Conservation (phyloP, 345 rosid species). For the Pseudoturritis turrita region DNA sequence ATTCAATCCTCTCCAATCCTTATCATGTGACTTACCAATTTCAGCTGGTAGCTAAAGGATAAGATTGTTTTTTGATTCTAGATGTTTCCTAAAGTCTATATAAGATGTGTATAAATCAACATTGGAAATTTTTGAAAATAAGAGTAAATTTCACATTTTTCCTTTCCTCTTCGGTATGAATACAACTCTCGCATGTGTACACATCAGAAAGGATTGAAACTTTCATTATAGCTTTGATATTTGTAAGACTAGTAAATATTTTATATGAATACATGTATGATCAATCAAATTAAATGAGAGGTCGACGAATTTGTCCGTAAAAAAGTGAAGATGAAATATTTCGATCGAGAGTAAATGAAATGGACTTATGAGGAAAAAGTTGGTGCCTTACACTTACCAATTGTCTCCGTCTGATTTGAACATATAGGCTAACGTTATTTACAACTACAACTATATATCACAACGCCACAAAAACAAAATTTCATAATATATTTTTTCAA, state of each 20-base stretch:
- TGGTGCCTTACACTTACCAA: conserved; percentile 32
- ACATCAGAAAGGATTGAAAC: neutral
- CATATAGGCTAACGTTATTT: conserved; percentile 19
- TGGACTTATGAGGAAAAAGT: conserved; percentile 29
- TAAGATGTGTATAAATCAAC: too few species aligned
- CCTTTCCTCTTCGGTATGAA: too few species aligned
- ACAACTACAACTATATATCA: conserved; percentile 4
- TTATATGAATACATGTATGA: conserved; percentile 1
- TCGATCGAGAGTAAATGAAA: conserved; percentile 23
- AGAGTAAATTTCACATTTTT: too few species aligned
- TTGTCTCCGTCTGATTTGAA: conserved; percentile 30
- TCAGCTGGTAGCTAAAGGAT: too few species aligned
- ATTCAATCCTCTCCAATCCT: too few species aligned
- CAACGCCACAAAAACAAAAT: neutral
- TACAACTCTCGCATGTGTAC: neutral
- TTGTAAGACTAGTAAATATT: neutral
- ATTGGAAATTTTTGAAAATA: too few species aligned
- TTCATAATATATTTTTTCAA: neutral
- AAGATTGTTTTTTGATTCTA: too few species aligned
- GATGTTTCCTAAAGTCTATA: too few species aligned
- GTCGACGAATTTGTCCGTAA: conserved; percentile 14
- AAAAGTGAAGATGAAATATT: neutral
- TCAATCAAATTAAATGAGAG: neutral
- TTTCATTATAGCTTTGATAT: neutral
- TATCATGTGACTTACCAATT: too few species aligned